Evolutionary conservation across 495 filamentous ascomycete species (phyloP).

Genomic region (Acidomyces sp.): DNA sequence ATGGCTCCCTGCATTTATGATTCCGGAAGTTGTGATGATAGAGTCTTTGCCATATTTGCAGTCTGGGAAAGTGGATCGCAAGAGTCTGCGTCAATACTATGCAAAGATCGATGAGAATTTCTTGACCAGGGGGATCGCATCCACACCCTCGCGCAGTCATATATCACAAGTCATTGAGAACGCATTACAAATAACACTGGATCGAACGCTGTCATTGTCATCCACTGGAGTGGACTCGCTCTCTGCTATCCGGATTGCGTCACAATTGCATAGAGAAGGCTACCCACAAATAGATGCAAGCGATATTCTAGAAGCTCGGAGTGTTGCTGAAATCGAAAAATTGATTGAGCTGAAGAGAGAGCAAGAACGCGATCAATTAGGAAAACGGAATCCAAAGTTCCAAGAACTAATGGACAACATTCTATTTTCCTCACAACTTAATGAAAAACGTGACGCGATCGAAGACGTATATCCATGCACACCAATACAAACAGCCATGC

Average conservation of each 20-base stretch:
- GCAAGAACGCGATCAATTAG: too few species aligned
- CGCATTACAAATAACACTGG: constrained; percentile 29
- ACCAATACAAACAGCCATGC: constrained; percentile 63
- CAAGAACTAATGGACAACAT: too few species aligned
- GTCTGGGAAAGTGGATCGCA: constrained; percentile 69
- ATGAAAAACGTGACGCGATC: constrained; percentile 32
- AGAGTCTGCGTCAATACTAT: constrained; percentile 36
- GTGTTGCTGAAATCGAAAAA: constrained; percentile 12
- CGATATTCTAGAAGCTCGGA: constrained; percentile 40
- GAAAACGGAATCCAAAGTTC: too few species aligned
- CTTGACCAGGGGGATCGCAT: background rate
- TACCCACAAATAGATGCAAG: constrained; percentile 37
- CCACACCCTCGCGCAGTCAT: constrained; percentile 26
- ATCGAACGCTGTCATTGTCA: background rate
- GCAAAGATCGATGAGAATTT: background rate
- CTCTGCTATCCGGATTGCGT: constrained; percentile 51
- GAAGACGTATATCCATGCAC: constrained; percentile 48
- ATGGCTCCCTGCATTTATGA: constrained; percentile 69
- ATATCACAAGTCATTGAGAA: constrained; percentile 36
- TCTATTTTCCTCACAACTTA: too few species aligned
- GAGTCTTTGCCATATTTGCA: constrained; percentile 51
- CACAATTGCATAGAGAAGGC: constrained; percentile 40
- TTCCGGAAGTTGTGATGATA: constrained; percentile 55
- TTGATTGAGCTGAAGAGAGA: too few species aligned
- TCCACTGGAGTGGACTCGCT: constrained; percentile 59